Conservation (phyloP, 1,284 basidiomycete genomes). For the Tilletia indica region DNA sequence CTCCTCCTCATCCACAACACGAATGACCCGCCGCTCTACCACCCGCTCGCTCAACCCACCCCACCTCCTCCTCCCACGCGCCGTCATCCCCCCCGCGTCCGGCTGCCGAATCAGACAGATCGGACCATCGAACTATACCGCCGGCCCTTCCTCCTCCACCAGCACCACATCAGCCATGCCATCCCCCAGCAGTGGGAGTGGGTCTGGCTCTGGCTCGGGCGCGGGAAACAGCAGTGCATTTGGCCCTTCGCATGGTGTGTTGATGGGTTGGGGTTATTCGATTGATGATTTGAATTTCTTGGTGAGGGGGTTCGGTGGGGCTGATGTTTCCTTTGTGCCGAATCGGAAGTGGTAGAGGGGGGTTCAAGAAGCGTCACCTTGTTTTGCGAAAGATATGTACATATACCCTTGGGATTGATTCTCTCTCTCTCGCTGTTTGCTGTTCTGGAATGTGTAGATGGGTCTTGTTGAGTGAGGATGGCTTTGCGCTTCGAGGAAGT, state of each 20-base stretch:
- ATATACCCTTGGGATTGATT: no score
- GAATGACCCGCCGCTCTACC: not conserved
- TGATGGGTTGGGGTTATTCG: not conserved
- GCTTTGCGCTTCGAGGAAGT: no score
- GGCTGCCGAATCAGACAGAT: no score
- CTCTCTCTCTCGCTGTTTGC: no score
- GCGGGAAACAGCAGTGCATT: not conserved
- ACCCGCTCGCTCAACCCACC: not conserved
- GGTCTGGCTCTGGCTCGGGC: no score
- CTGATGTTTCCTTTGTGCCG: not conserved
- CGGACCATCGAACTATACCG: not conserved
- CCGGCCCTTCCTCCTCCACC: not conserved
- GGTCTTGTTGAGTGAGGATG: no score
- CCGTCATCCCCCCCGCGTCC: no score
- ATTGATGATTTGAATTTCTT: slow-evolving; percentile 2
- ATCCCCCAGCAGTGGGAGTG: no score
- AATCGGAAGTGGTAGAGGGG: not conserved
- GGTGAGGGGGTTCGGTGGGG: not conserved
- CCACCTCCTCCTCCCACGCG: no score
- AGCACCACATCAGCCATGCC: not conserved
- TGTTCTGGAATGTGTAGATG: no score
- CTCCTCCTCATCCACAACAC: not conserved
- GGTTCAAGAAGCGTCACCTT: no score
- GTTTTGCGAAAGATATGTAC: no score
- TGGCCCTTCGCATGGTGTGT: not conserved